Evolutionary conservation across 768 basidiomycete genomes (phyloP), one percentile per base, ranked within the genome.

Genomic region (Boletus huronensis): DNA sequence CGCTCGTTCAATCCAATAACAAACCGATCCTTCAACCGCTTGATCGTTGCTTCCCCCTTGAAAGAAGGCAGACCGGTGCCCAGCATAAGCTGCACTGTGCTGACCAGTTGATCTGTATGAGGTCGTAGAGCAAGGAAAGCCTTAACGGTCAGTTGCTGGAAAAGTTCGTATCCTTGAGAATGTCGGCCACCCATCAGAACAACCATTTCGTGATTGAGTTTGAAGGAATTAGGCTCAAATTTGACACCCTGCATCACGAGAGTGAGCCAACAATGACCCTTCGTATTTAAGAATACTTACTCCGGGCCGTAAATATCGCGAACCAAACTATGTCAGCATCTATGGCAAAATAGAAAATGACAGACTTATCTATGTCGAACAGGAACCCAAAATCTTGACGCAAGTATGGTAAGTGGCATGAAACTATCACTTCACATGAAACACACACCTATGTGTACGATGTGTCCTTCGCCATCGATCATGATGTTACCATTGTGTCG

Each of bases 401-500:
- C 28, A 43, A 47, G 40, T 23, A 23, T 31, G 14, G 46, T 68
- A 40, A 68, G 58, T 28, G 21, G 14, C 23, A 19, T 28, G 25
- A 42, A 16, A 8, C 26, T 26, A 25, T 28, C 34, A 50, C 19
- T 25, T 26, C n/a, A 46, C 28, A 43, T 28, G 38, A 50, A 17
- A 68, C 86, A 40, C 54, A 34, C 6, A 93, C 94, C 96, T 61
- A 99, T 83, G 69, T 99, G 97, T 5, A 98, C 82, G 54, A 99
- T 96, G 68, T 98, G 95, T 0, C 97, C 97, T 55, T 95, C 91
- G 3, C 89, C 93, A 68, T 98, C 97, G 55, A 99, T 95, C 96
- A 99, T 98, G 68, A 99, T 98, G 69, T 99, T 99, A 28, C 97
- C 97, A 65, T 99, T 99, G 70, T 99, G 97, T 36, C 97, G 76